A percentile compares a stretch with the other conserved stretches of the same genome.
phyloP scores from a whole-genome alignment of 371 early-diverging fungal species.

The Haplosporangium sp. region DNA sequence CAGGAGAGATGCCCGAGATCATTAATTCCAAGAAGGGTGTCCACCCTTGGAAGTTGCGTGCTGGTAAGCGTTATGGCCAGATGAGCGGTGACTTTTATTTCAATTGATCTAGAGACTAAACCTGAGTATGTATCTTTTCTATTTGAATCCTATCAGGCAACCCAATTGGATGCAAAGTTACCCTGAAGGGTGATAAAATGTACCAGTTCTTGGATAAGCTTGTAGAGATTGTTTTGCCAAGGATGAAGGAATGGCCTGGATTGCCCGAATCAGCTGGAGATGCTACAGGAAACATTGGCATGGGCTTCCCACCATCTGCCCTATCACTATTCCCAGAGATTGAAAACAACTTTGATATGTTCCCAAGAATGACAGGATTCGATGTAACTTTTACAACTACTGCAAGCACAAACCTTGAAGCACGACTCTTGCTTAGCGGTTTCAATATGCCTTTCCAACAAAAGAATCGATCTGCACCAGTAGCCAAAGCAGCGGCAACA shows the following conservation, averaged over 20 bases:
- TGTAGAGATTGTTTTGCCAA: slow-evolving; percentile 93
- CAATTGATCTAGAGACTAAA: neutral
- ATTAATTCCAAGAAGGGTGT: slow-evolving; percentile 85
- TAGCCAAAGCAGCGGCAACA: slow-evolving; percentile 25
- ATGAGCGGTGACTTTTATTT: neutral
- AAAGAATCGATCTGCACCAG: slow-evolving; percentile 45
- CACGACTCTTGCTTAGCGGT: slow-evolving; percentile 87
- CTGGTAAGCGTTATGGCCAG: slow-evolving; percentile 51
- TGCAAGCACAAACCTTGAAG: slow-evolving; percentile 82
- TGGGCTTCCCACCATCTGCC: slow-evolving; percentile 88
- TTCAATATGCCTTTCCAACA: slow-evolving; percentile 88
- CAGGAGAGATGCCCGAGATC: slow-evolving; percentile 87
- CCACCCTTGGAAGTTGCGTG: slow-evolving; percentile 86
- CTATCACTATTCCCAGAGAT: slow-evolving; percentile 95
- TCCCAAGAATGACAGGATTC: slow-evolving; percentile 90
- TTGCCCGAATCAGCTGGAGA: slow-evolving; percentile 82
- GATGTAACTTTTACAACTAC: slow-evolving; percentile 89
- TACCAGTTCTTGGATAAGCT: slow-evolving; percentile 95
- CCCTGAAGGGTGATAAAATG: slow-evolving; percentile 87
- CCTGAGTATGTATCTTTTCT: neutral
- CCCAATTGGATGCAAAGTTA: slow-evolving; percentile 90
- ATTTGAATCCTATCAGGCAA: slow-evolving; percentile 65
- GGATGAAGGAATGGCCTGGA: slow-evolving; percentile 93
- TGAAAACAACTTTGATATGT: slow-evolving; percentile 93
- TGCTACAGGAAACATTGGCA: slow-evolving; percentile 84